Evolutionary conservation across 83 land plant species (phyloP).

Genomic region (Diphasiastrum complanatum): DNA sequence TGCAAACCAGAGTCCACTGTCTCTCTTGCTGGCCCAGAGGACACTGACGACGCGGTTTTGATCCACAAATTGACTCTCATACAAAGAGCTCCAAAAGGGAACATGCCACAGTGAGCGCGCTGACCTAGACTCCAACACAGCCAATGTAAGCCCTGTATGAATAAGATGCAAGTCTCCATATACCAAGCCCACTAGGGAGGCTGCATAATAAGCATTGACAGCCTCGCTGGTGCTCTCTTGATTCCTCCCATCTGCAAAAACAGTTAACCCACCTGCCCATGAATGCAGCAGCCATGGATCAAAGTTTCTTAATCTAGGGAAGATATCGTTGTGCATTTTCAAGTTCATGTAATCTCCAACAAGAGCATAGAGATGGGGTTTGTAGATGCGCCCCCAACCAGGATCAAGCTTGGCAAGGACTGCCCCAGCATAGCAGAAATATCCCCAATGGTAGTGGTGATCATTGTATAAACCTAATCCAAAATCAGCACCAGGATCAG

Average conservation of each 20-base stretch:
- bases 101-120: constrained; percentile 68
- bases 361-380: constrained; percentile 55
- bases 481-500: constrained; percentile 62
- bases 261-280: constrained; percentile 9
- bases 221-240: constrained; percentile 18
- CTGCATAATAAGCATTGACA: constrained; percentile 13
- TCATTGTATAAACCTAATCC: constrained; percentile 85
- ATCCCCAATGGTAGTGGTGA: constrained; percentile 79
- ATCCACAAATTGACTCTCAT: constrained; percentile 41
- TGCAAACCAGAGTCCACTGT: constrained; percentile 79
- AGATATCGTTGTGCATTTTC: not conserved
- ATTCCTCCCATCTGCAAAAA: constrained; percentile 8
- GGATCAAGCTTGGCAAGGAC: constrained; percentile 72
- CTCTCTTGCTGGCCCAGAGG: constrained; percentile 75
- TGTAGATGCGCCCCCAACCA: constrained; percentile 55
- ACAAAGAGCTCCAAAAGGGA: constrained; percentile 34
- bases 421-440: constrained; percentile 71
- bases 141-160: not conserved
- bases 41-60: constrained; percentile 67
- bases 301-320: not conserved
- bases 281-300: constrained; percentile 7
- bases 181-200: constrained; percentile 1
- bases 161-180: constrained; percentile 5
- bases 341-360: constrained; percentile 61
- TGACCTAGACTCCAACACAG: constrained; percentile 12